A percentile compares a stretch with the other conserved stretches of the same genome.
Evolutionary conservation across 2,329 filamentous ascomycete species (phyloP).

Genomic region (Botryotinia calthae): DNA sequence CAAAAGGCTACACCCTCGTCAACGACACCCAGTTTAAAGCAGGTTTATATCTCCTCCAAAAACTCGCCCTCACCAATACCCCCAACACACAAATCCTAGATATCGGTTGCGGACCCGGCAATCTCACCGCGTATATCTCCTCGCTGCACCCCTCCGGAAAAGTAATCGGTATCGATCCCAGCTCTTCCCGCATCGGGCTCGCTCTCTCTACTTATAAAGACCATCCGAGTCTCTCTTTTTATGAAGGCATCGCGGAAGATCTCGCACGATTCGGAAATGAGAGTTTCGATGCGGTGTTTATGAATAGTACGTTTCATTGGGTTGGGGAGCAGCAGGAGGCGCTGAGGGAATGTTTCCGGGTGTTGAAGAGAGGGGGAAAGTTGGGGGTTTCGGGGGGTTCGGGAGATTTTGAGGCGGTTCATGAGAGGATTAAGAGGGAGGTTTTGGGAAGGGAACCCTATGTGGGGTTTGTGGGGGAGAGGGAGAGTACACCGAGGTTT

Average conservation of each 20-base stretch:
- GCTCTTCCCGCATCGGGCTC: slow-evolving; percentile 20
- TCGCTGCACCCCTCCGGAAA: slow-evolving; percentile 4
- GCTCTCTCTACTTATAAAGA: background rate
- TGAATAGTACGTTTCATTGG: slow-evolving; percentile 25
- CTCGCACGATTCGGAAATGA: slow-evolving; percentile 11
- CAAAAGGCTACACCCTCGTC: slow-evolving; percentile 23
- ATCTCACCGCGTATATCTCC: slow-evolving; percentile 31
- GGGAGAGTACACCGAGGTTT: slow-evolving; percentile 9
- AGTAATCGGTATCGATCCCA: slow-evolving; percentile 22
- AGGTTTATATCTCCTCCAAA: slow-evolving; percentile 19
- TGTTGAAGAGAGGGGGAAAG: slow-evolving; percentile 19
- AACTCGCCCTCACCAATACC: slow-evolving; percentile 6
- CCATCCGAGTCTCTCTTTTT: slow-evolving; percentile 16
- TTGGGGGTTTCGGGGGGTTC: slow-evolving; percentile 25
- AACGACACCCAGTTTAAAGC: slow-evolving; percentile 22
- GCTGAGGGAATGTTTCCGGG: slow-evolving; percentile 18
- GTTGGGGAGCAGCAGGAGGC: slow-evolving; percentile 19
- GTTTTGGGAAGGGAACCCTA: slow-evolving; percentile 24
- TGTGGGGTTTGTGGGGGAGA: slow-evolving; percentile 9
- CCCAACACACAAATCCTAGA: slow-evolving; percentile 34
- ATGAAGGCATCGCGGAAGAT: slow-evolving; percentile 19
- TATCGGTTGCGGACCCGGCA: slow-evolving; percentile 40
- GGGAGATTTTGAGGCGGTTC: slow-evolving; percentile 21
- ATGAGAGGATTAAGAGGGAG: slow-evolving; percentile 24
- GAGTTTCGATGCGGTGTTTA: slow-evolving; percentile 22